A percentile compares a stretch with the other conserved stretches of the same genome.
phyloP scores from a whole-genome alignment of 805 yeast genomes.

The Blastobotrys robertii region DNA sequence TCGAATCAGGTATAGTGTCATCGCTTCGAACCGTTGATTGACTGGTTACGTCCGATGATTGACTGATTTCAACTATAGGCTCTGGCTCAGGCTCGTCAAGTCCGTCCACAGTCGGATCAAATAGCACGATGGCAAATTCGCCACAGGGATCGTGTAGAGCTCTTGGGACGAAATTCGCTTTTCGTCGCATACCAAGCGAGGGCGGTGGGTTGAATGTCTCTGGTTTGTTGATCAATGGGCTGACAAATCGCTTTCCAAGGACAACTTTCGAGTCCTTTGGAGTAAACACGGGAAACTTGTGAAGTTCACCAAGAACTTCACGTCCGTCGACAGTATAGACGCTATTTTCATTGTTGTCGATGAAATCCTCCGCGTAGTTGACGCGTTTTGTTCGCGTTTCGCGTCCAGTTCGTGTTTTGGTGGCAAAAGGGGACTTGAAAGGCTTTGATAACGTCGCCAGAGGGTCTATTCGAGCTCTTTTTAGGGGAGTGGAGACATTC shows the following conservation, averaged over 20 bases:
- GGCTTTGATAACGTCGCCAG: too few relatives aligned
- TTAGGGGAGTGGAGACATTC: too few relatives aligned
- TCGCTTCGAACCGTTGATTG: not conserved
- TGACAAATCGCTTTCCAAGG: conserved; percentile 10
- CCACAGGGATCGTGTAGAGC: conserved; percentile 93
- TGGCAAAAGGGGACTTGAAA: too few relatives aligned
- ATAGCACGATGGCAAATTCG: conserved; percentile 87
- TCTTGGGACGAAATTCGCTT: conserved; percentile 60
- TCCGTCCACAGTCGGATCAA: conserved; percentile 84
- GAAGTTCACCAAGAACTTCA: not conserved
- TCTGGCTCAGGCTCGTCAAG: conserved; percentile 17
- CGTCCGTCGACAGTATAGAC: not conserved
- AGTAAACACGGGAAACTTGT: conserved; percentile 7
- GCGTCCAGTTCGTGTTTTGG: too few relatives aligned
- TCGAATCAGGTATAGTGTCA: too few relatives aligned
- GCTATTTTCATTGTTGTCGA: not conserved
- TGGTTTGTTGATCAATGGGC: conserved; percentile 1
- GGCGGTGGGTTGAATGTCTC: conserved; percentile 43
- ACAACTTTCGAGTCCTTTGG: conserved; percentile 6
- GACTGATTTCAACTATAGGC: not conserved
- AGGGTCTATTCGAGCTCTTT: too few relatives aligned
- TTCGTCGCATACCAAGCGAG: conserved; percentile 71
- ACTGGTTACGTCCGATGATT: not conserved
- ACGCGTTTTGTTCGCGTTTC: not conserved
- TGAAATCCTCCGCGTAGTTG: conserved; percentile 1